A percentile compares a stretch with the other conserved stretches of the same genome.
phyloP scores from a whole-genome alignment of 2,329 filamentous ascomycete species.

The Lizonia empirigonia region DNA sequence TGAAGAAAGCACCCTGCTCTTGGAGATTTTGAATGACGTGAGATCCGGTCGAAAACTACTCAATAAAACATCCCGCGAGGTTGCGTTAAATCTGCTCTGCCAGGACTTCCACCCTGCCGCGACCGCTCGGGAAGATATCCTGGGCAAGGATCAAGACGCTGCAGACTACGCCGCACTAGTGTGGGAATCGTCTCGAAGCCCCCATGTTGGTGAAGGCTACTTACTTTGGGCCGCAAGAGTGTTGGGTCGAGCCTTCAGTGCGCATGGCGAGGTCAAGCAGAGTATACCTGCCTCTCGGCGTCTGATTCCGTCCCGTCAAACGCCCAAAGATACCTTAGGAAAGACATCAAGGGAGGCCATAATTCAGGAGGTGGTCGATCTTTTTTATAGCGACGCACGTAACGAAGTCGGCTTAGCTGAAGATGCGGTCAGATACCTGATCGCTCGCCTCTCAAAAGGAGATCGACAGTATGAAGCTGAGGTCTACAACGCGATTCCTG shows the following conservation, averaged over 20 bases:
- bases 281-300: slow-evolving; percentile 29
- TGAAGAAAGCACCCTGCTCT: slow-evolving; percentile 77
- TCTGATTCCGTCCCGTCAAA: slow-evolving; percentile 30
- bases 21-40: slow-evolving; percentile 80
- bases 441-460: slow-evolving; percentile 32
- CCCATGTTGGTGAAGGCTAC: slow-evolving; percentile 69
- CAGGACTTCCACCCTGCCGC: slow-evolving; percentile 70
- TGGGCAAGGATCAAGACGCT: slow-evolving; percentile 70
- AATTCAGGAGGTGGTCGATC: slow-evolving; percentile 43
- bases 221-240: slow-evolving; percentile 84
- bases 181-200: slow-evolving; percentile 75
- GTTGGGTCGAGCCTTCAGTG: slow-evolving; percentile 73
- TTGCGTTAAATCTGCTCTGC: slow-evolving; percentile 76
- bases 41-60: slow-evolving; percentile 67
- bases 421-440: slow-evolving; percentile 42
- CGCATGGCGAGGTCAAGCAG: slow-evolving; percentile 69
- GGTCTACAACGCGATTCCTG: slow-evolving; percentile 38
- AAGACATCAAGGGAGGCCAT: slow-evolving; percentile 45
- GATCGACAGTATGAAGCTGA: slow-evolving; percentile 36
- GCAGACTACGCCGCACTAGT: slow-evolving; percentile 67
- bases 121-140: slow-evolving; percentile 67
- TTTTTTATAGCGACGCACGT: slow-evolving; percentile 48
- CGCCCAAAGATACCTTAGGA: slow-evolving; percentile 30
- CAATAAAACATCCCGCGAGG: slow-evolving; percentile 69
- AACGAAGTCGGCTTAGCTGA: slow-evolving; percentile 54